Evolutionary conservation across 352 stramenopile species (phyloP).

Genomic region (Phytophthora kernoviae): DNA sequence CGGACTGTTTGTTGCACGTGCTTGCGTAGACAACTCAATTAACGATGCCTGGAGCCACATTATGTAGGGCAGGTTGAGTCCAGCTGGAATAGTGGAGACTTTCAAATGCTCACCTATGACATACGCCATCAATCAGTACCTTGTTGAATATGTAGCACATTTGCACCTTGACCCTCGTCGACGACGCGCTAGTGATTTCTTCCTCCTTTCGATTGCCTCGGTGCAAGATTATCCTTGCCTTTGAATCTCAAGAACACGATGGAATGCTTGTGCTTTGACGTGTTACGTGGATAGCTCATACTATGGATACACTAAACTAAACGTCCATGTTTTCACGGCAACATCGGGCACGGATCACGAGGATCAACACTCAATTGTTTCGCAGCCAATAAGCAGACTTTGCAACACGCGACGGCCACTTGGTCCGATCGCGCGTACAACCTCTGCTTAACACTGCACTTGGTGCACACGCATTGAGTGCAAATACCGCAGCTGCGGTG

Average conservation of each 20-base stretch:
- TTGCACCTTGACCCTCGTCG: too few relatives aligned
- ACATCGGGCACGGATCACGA: constrained; percentile 59
- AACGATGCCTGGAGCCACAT: constrained; percentile 14
- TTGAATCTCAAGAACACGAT: neutral
- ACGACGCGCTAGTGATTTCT: too few relatives aligned
- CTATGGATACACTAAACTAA: constrained; percentile 11
- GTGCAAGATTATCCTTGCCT: too few relatives aligned
- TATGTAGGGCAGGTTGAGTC: too few relatives aligned
- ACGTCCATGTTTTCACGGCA: constrained; percentile 12
- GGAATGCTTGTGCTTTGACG: too few relatives aligned
- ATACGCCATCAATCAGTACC: too few relatives aligned
- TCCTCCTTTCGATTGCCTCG: too few relatives aligned
- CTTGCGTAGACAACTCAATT: neutral
- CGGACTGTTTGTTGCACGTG: too few relatives aligned
- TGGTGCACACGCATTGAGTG: constrained; percentile 41
- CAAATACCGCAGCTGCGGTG: constrained; percentile 55
- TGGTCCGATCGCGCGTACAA: constrained; percentile 47
- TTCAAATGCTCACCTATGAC: too few relatives aligned
- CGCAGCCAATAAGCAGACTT: constrained; percentile 46
- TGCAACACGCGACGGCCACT: constrained; percentile 54
- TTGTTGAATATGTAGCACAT: too few relatives aligned
- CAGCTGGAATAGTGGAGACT: too few relatives aligned
- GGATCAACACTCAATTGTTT: constrained; percentile 51
- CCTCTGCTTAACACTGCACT: constrained; percentile 57
- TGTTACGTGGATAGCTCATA: constrained; percentile 1